Conservation (phyloP, 805 yeast genomes). For the Lachancea quebecensis region DNA sequence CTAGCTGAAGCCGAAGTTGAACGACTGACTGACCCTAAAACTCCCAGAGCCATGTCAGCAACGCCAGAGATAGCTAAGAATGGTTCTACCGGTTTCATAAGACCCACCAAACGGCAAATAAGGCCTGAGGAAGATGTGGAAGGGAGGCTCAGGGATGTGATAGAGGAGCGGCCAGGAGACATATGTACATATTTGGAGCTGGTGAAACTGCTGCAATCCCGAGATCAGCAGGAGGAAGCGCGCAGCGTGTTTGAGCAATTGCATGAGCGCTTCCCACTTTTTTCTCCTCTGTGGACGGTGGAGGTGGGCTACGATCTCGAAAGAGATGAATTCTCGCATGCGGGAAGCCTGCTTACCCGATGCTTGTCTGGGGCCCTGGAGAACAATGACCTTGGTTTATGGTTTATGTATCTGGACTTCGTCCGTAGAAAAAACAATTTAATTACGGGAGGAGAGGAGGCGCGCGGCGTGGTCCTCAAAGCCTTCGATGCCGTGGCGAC, state of each 20-base stretch:
- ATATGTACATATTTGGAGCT: constrained; percentile 51
- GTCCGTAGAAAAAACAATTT: constrained; percentile 62
- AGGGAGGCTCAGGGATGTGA: constrained; percentile 51
- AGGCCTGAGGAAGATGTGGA: constrained; percentile 37
- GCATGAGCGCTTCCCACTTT: constrained; percentile 57
- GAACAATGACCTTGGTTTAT: constrained; percentile 55
- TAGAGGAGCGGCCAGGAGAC: constrained; percentile 47
- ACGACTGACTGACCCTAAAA: no score
- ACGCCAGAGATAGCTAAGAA: constrained; percentile 11
- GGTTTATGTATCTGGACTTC: constrained; percentile 71
- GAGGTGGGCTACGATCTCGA: constrained; percentile 61
- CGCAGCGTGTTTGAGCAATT: constrained; percentile 53
- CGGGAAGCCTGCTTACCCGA: constrained; percentile 54
- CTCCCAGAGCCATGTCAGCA: constrained; percentile 5
- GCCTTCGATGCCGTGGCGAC: constrained; percentile 80
- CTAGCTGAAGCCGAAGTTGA: no score
- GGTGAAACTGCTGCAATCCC: constrained; percentile 40
- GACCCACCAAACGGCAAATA: constrained; percentile 9
- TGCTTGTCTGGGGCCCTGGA: constrained; percentile 42
- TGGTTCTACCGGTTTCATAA: constrained; percentile 1
- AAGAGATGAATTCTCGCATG: constrained; percentile 47
- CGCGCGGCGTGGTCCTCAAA: constrained; percentile 62
- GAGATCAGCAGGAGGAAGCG: constrained; percentile 55
- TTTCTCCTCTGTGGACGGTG: constrained; percentile 66
- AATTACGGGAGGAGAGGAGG: constrained; percentile 76